phyloP scores from a whole-genome alignment of 306 rosid genomes.

The Prunus kanzakura region DNA sequence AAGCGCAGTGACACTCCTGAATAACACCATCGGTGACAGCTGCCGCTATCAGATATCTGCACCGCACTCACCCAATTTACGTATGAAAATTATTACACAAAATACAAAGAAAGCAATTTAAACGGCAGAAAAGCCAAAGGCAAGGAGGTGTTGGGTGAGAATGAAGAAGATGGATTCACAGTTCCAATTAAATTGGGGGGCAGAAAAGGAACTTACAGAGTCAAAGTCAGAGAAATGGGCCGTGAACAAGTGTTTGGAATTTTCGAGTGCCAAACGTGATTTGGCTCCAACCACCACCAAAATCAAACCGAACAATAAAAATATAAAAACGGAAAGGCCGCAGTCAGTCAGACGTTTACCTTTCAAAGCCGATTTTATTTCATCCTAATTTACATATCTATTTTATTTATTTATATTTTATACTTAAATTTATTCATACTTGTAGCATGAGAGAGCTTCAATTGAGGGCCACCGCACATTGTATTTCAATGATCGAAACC shows the following conservation, averaged over 20 bases:
- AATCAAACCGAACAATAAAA: not conserved
- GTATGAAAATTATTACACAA: not conserved
- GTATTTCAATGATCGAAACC: too few relatives aligned
- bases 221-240: not conserved
- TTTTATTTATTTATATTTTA: not conserved
- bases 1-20: conserved; percentile 63
- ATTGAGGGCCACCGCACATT: too few relatives aligned
- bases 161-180: not conserved
- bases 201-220: not conserved
- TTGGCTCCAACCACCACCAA: not conserved
- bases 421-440: too few relatives aligned
- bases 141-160: not conserved
- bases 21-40: conserved; percentile 43
- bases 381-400: not conserved
- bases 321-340: too few relatives aligned
- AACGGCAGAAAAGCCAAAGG: not conserved
- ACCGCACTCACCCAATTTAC: not conserved
- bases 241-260: not conserved
- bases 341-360: not conserved
- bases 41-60: not conserved
- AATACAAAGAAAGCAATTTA: not conserved
- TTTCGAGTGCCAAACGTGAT: not conserved
- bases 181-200: not conserved
- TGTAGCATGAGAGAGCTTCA: too few relatives aligned
- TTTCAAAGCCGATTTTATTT: not conserved